phyloP scores from a whole-genome alignment of 2,329 filamentous ascomycete species.

The Alternaria sp. region DNA sequence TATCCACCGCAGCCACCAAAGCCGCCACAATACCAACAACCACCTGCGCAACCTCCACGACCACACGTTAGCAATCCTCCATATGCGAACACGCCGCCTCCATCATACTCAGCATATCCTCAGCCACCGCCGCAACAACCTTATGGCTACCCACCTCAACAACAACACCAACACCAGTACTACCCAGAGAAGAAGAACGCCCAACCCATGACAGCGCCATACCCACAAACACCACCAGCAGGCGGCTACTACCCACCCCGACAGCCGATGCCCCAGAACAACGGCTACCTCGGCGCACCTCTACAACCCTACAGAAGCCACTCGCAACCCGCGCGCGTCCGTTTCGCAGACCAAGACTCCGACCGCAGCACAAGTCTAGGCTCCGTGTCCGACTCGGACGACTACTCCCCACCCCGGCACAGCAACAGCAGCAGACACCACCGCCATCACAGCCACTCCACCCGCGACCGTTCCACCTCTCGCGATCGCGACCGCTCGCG shows the following conservation, averaged over 20 bases:
- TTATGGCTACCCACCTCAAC: conserved; percentile 26
- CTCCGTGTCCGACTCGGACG: conserved; percentile 25
- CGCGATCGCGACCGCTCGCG: conserved; percentile 4
- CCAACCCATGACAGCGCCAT: conserved; percentile 17
- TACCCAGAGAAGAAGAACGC: conserved; percentile 9
- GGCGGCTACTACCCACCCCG: conserved; percentile 18
- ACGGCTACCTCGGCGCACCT: conserved; percentile 33
- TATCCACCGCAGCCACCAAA: conserved; percentile 21
- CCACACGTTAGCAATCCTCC: conserved; percentile 15
- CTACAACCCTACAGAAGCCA: conserved; percentile 35
- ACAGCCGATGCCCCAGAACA: conserved; percentile 20
- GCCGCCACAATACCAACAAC: conserved; percentile 23
- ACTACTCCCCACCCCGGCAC: conserved; percentile 20
- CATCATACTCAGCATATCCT: conserved; percentile 19
- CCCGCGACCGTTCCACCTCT: conserved; percentile 14
- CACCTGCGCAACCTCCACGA: conserved; percentile 14
- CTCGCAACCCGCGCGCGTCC: conserved; percentile 43
- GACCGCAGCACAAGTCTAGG: conserved; percentile 26
- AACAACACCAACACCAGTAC: neutral
- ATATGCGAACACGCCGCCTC: conserved; percentile 16
- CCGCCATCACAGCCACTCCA: conserved; percentile 10
- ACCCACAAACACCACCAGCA: conserved; percentile 27
- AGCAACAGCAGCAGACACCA: conserved; percentile 22
- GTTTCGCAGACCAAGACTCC: conserved; percentile 34
- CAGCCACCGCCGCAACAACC: conserved; percentile 31